Evolutionary conservation across 495 filamentous ascomycete species (phyloP), one percentile per base, ranked within the genome.

Genomic region (Annulohypoxylon bovei): DNA sequence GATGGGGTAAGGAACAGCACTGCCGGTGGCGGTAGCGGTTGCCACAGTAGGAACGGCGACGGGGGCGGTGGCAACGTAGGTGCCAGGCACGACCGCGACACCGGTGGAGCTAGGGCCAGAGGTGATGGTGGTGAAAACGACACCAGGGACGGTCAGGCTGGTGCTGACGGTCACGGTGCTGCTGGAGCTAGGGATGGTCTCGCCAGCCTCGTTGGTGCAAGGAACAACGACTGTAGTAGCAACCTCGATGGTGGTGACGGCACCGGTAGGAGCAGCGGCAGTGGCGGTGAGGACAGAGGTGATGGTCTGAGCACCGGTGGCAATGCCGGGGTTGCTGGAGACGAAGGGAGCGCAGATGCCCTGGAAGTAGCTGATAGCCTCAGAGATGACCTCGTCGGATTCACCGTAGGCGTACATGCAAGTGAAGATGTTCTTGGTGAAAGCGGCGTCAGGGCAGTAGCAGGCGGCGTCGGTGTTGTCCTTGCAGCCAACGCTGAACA

Each of bases 281-380:
- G 82, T 85, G 68, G 76, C 84, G 64, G 86, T 83, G 72, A 85
- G 81, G 77, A 90, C 83, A 54, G 83, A 88, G 59, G 87, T 90
- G 65, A 86, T 81, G 62, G 85, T 79, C 20, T 85, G 70, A 55
- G 82, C 79, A 54, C 78, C 88, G 62, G 92, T 95, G 74, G 93
- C 86, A 75, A 98, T 92, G 57, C 86, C 94, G 2, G 95, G 95
- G 87, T 97, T 97, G 67, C 83, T 62, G 42, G 85, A 81, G 18
- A 93, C 85, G 78, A 89, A 90, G 32, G 86, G 79, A 35, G 92
- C 93, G 83, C 95, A 98, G 80, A 98, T 91, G 77, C 95, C 95
- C 73, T 92, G 88, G 84, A 98, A 91, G 88, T 92, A 97, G 71
- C 88, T 86, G 57, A 95, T 84, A 58, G 92, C 93, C 63, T 87